A percentile compares a stretch with the other conserved stretches of the same genome.
Conservation (phyloP, 2,329 filamentous ascomycete genomes). For the Exophiala aquamarina region DNA sequence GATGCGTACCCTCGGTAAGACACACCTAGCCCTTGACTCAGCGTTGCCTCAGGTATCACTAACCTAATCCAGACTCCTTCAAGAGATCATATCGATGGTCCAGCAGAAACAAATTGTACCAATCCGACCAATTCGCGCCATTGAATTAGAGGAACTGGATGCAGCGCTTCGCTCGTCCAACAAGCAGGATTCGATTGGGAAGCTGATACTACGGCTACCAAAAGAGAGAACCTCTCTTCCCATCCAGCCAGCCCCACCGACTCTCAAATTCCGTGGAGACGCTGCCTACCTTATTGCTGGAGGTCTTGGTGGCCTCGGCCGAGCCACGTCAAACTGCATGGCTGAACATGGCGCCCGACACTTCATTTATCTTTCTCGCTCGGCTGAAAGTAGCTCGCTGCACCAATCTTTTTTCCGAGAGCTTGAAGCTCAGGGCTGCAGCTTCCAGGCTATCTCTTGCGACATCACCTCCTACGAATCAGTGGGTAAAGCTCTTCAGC, state of each 20-base stretch:
- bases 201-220: too few relatives aligned
- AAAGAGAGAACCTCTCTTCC: too few relatives aligned
- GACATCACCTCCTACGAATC: conserved; percentile 32
- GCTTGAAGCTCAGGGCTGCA: conserved; percentile 20
- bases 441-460: conserved; percentile 26
- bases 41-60: too few relatives aligned
- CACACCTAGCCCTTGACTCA: too few relatives aligned
- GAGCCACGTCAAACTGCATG: conserved; percentile 29
- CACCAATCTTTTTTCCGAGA: conserved; percentile 16
- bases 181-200: too few relatives aligned
- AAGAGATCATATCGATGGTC: too few relatives aligned
- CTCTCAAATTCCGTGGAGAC: background rate
- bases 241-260: too few relatives aligned
- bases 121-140: too few relatives aligned
- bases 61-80: too few relatives aligned
- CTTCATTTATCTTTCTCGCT: conserved; percentile 32
- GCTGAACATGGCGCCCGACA: conserved; percentile 29
- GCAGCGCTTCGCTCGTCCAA: too few relatives aligned
- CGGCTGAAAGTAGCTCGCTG: conserved; percentile 2
- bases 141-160: too few relatives aligned
- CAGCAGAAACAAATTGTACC: too few relatives aligned
- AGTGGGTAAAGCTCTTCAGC: conserved; percentile 12
- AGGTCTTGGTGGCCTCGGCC: conserved; percentile 34
- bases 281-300: conserved; percentile 40
- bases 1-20: background rate